Conservation (phyloP, 352 stramenopile species). For the Phytophthora melonis region DNA sequence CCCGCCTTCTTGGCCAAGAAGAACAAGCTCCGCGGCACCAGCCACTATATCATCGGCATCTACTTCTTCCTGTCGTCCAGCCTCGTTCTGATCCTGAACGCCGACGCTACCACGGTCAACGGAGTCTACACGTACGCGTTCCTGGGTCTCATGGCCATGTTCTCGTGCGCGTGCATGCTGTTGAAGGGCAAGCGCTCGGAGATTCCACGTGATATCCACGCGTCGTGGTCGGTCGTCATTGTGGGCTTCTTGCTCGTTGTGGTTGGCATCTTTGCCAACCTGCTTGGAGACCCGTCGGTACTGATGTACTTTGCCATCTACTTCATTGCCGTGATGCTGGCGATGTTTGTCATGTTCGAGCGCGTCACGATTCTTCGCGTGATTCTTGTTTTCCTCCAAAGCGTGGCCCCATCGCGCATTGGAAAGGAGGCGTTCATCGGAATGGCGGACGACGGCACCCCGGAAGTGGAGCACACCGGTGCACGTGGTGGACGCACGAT, state of each 20-base stretch:
- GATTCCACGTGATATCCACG: too few relatives aligned
- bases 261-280: conserved; percentile 77
- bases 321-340: conserved; percentile 74
- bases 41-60: conserved; percentile 74
- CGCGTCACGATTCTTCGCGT: conserved; percentile 83
- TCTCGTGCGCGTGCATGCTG: conserved; percentile 81
- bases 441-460: conserved; percentile 16
- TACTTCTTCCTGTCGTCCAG: conserved; percentile 78
- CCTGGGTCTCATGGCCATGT: conserved; percentile 84
- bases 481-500: too few relatives aligned
- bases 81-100: conserved; percentile 73
- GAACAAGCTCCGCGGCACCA: conserved; percentile 68
- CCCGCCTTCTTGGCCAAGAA: conserved; percentile 53
- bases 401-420: conserved; percentile 61
- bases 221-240: conserved; percentile 55
- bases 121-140: conserved; percentile 92
- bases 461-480: conserved; percentile 55
- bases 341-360: conserved; percentile 89
- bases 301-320: conserved; percentile 90
- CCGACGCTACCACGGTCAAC: conserved; percentile 68
- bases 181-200: conserved; percentile 86
- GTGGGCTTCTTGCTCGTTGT: conserved; percentile 52
- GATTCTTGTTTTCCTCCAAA: conserved; percentile 67
- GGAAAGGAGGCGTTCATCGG: conserved; percentile 16
- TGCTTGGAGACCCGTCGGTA: conserved; percentile 81